These are phyloP conservation scores for Selaginella tamariscina DNA, from an alignment of 75 land plant species.

Conservation along the genomic window DNA sequence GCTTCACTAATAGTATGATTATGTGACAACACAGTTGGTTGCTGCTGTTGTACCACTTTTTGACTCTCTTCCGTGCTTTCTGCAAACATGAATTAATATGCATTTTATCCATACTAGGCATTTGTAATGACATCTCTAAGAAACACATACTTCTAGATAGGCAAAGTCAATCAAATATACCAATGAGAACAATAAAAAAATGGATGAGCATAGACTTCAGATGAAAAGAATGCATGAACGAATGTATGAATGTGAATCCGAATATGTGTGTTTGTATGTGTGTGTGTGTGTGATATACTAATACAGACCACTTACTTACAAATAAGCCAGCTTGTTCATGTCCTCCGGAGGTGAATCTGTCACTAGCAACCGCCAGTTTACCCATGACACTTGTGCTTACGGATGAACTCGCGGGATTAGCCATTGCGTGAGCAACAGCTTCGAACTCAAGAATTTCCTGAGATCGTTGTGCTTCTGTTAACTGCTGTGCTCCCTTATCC, in stretches of 20 bases:
- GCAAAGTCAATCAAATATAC: no score
- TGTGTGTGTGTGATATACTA: background rate
- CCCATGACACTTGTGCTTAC: background rate
- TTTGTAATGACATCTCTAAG: no score
- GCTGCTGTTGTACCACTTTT: no score
- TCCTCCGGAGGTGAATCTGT: conserved; percentile 63
- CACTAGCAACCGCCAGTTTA: conserved; percentile 33
- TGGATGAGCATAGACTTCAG: no score
- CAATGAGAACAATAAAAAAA: no score
- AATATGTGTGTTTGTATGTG: background rate
- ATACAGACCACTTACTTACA: conserved; percentile 19
- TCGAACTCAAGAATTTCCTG: conserved; percentile 94
- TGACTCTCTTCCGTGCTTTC: background rate
- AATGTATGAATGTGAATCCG: no score
- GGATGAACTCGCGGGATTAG: conserved; percentile 1
- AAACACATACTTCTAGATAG: no score
- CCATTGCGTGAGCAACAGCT: conserved; percentile 29
- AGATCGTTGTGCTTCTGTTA: conserved; percentile 74
- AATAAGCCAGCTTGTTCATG: conserved; percentile 18
- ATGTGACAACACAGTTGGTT: conserved; percentile 1
- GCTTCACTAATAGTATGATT: conserved; percentile 21
- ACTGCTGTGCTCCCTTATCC: conserved; percentile 25
- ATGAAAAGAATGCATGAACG: no score
- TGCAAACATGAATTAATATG: no score
- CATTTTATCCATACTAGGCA: no score